Evolutionary conservation across 106 monocot genomes (phyloP).

Genomic region (Dendrobium officinale): DNA sequence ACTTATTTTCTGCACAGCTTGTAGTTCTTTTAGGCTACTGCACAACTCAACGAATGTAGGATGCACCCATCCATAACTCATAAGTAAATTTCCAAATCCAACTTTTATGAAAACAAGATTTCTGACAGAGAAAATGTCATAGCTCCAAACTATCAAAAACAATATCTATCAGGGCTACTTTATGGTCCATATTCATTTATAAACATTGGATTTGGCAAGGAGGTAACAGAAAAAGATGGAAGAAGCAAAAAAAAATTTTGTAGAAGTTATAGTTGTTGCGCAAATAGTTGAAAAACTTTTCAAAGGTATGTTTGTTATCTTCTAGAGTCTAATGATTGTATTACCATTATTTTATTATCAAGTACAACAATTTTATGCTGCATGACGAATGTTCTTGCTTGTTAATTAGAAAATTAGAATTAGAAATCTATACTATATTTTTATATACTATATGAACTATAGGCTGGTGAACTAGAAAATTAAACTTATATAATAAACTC

Average conservation of each 20-base stretch:
- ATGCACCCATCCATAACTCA: conserved; percentile 75
- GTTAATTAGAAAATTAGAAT: too few relatives aligned
- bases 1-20: conserved; percentile 48
- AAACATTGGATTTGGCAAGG: conserved; percentile 36
- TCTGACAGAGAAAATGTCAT: conserved; percentile 40
- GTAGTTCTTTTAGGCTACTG: conserved; percentile 32
- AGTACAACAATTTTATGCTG: too few relatives aligned
- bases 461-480: too few relatives aligned
- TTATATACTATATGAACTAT: too few relatives aligned
- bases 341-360: too few relatives aligned
- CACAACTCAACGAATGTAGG: conserved; percentile 51
- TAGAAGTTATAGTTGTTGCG: conserved; percentile 42
- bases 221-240: conserved; percentile 11
- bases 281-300: conserved; percentile 14
- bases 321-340: too few relatives aligned
- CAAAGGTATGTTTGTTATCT: conserved; percentile 5
- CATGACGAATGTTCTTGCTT: too few relatives aligned
- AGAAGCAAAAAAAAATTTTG: conserved; percentile 36
- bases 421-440: too few relatives aligned
- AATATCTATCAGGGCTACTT: conserved; percentile 1
- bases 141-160: conserved; percentile 11
- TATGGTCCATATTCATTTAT: conserved; percentile 48
- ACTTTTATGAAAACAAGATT: conserved; percentile 35
- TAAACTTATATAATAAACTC: too few relatives aligned
- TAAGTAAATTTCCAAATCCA: conserved; percentile 34